A percentile compares a stretch with the other conserved stretches of the same genome.
phyloP scores from a whole-genome alignment of 2,329 filamentous ascomycete species.

The Penicillium rolfsii region DNA sequence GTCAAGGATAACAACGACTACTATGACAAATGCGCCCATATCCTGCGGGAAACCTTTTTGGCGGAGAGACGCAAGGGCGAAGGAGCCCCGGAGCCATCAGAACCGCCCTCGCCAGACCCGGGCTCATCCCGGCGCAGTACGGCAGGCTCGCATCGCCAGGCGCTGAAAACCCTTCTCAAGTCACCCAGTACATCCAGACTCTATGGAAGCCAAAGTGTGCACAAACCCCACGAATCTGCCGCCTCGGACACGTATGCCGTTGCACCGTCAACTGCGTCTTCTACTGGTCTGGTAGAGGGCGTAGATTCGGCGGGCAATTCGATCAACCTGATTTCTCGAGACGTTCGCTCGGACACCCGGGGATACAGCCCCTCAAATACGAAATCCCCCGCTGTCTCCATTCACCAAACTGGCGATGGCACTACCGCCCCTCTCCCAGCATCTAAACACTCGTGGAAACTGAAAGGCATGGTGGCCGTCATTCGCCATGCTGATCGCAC shows the following conservation, averaged over 20 bases:
- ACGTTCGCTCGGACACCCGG: slow-evolving; percentile 27
- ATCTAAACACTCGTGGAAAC: slow-evolving; percentile 92
- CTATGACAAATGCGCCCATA: slow-evolving; percentile 86
- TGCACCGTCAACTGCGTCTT: slow-evolving; percentile 39
- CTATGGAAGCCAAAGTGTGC: slow-evolving; percentile 50
- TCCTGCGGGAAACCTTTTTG: slow-evolving; percentile 85
- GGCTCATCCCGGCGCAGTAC: slow-evolving; percentile 43
- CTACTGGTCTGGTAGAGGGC: slow-evolving; percentile 40
- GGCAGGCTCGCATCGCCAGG: slow-evolving; percentile 50
- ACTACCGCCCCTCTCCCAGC: slow-evolving; percentile 61
- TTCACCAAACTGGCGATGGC: slow-evolving; percentile 32
- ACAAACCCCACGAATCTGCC: slow-evolving; percentile 45
- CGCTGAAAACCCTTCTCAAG: slow-evolving; percentile 64
- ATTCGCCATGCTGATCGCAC: slow-evolving; percentile 96
- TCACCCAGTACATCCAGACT: slow-evolving; percentile 67
- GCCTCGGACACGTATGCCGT: slow-evolving; percentile 49
- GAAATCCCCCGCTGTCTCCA: slow-evolving; percentile 33
- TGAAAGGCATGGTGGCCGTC: slow-evolving; percentile 96
- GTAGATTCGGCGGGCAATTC: slow-evolving; percentile 27
- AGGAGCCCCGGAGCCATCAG: slow-evolving; percentile 38
- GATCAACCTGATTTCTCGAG: slow-evolving; percentile 25
- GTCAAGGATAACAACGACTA: slow-evolving; percentile 99
- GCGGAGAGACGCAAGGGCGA: slow-evolving; percentile 64
- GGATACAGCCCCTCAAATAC: slow-evolving; percentile 30
- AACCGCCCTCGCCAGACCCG: slow-evolving; percentile 41